Evolutionary conservation across 768 basidiomycete genomes (phyloP), one percentile per base, ranked within the genome.

Genomic region (Mycena belliarum): DNA sequence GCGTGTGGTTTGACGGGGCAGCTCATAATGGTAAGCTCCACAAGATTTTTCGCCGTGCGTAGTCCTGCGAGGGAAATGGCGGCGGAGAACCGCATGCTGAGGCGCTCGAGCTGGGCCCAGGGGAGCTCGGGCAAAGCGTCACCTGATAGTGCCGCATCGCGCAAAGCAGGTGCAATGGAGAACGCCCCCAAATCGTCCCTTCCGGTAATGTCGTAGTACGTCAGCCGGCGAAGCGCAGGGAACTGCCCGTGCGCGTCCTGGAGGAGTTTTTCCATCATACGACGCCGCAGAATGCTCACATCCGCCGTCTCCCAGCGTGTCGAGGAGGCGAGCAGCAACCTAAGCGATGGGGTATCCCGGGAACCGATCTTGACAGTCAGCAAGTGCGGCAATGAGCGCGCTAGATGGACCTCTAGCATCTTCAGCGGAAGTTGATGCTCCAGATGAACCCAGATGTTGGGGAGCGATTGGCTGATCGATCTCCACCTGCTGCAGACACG

Each of bases 401-500:
- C 33, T 6, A 57, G 48, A 32, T 57, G 56, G 3, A 21, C 49
- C 2, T 2, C 1, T 16, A 51, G 43, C 7, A 35, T 33, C 4
- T 2, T 1, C 2, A 24, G 18, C 0, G 56, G 49, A 23, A 57
- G n/a, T 9, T 16, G 20, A 18, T 23, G 42, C 9, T 16, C 24
- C 25, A 57, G 38, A 8, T 38, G 20, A 2, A 49, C 15, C 56
- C 56, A 57, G 20, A 57, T 21, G 2, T 20, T 15, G 2, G 56
- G 35, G 2, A 29, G 42, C 1, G 35, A 10, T 1, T 51, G 0
- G 18, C 33, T 8, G 9, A 46, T 25, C 21, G 43, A 15, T 6
- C 56, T 23, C 56, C 56, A 57, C 10, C 25, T 26, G 7, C 35
- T 8, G 15, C 43, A 57, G 42, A 57, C 49, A 12, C 49, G 44